Conservation (phyloP, 2,329 filamentous ascomycete genomes). For the Colletotrichum musae region DNA sequence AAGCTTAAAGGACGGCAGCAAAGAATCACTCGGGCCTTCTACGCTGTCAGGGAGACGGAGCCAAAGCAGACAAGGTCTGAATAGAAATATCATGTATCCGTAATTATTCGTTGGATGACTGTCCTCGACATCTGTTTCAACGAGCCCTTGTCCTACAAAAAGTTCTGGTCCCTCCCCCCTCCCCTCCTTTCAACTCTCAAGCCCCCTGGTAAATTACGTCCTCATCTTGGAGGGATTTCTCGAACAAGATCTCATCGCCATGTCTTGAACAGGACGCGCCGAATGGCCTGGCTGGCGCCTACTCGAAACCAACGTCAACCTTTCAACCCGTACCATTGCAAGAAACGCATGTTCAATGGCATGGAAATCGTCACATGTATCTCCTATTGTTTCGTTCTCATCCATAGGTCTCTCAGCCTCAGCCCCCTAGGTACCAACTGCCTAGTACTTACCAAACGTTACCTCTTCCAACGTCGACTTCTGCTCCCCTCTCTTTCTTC, state of each 20-base stretch:
- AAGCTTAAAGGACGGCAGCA: constrained; percentile 16
- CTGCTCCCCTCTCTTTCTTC: neutral
- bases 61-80: neutral
- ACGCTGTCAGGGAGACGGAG: neutral
- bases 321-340: neutral
- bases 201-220: constrained; percentile 1
- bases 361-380: constrained; percentile 13
- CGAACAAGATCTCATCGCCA: constrained; percentile 6
- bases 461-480: neutral
- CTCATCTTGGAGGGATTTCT: neutral
- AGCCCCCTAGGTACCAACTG: too few species aligned
- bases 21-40: neutral
- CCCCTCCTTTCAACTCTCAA: constrained; percentile 6
- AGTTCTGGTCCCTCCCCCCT: too few species aligned
- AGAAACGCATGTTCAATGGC: neutral
- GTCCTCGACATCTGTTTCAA: constrained; percentile 18
- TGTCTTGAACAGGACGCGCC: constrained; percentile 1
- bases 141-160: constrained; percentile 3
- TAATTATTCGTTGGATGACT: neutral
- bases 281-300: neutral
- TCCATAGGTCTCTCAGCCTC: too few species aligned
- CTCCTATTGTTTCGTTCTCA: constrained; percentile 1
- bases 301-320: neutral
- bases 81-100: neutral
- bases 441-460: too few species aligned